A percentile compares a stretch with the other conserved stretches of the same genome.
Evolutionary conservation across 805 yeast genomes (phyloP).

Genomic region (Candida glaebosa): DNA sequence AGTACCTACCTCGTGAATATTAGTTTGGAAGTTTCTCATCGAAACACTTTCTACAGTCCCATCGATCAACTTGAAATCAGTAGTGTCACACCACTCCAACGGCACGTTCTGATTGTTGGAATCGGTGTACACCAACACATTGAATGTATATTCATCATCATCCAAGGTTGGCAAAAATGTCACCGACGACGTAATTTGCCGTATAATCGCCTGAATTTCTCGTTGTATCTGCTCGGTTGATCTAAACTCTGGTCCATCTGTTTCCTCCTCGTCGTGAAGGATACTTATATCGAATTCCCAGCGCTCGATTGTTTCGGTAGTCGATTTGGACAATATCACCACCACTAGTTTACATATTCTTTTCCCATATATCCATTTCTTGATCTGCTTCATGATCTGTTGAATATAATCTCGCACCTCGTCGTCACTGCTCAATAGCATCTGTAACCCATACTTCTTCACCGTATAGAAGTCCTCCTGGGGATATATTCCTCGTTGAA

Average conservation of each 20-base stretch:
- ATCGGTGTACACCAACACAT: conserved; percentile 79
- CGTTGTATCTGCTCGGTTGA: conserved; percentile 51
- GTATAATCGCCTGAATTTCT: conserved; percentile 80
- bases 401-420: conserved; percentile 70
- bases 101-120: conserved; percentile 62
- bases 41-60: conserved; percentile 64
- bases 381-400: conserved; percentile 63
- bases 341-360: conserved; percentile 66
- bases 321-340: conserved; percentile 65
- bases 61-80: conserved; percentile 51
- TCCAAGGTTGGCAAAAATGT: conserved; percentile 78
- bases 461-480: conserved; percentile 78
- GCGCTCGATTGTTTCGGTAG: conserved; percentile 68
- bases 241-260: conserved; percentile 16
- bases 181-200: conserved; percentile 86
- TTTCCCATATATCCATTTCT: conserved; percentile 69
- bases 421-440: conserved; percentile 69
- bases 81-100: conserved; percentile 77
- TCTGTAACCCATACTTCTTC: conserved; percentile 72
- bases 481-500: conserved; percentile 88
- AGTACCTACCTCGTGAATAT: conserved; percentile 67
- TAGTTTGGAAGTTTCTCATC: conserved; percentile 66
- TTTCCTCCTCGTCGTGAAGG: conserved; percentile 14
- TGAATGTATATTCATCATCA: conserved; percentile 66
- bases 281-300: conserved; percentile 80